Evolutionary conservation across 108 stramenopile genomes (phyloP), one percentile per base, ranked within the genome.

Genomic region (Fragilaria radians): DNA sequence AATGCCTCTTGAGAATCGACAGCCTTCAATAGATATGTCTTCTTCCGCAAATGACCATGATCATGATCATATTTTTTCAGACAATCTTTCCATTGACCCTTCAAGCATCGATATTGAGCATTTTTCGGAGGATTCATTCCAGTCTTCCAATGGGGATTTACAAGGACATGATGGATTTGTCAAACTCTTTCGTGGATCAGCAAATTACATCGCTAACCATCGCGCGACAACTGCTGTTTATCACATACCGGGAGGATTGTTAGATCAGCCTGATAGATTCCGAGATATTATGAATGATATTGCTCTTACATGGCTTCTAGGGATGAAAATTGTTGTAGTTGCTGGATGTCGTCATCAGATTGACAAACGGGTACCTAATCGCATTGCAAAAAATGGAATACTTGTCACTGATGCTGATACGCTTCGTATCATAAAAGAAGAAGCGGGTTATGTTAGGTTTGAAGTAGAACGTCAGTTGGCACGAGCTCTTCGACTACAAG

Each of bases 191-290:
- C 81, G 95, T 23, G 91, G 89, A 21, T 81, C 86, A 26, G 97
- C 95, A 30, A 91, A 90, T 7, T 97, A 97, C 69, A 96, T 97
- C 62, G 94, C 94, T 51, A 84, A 86, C 30, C 97, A 97, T 72
- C 78, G 95, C 1, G 82, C 83, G 52, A 82, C 95, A 2, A 67
- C 81, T 2, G 91, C 87, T 48, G 93, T 96, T 42, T 88, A 81
- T 59, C 97, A 97, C 62, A 91, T 97, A 60, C 93, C 93, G 1
- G 95, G 97, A 17, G 83, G 83, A 49, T 61, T 86, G 25, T 50
- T 82, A 32, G 68, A 78, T 51, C 27, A 70, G 46, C 54, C 70
- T 27, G 68, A 82, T 7, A 78, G 74, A 46, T 91, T 94, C 60
- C 77, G 85, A 1, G 78, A 80, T 66, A 65, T 96, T 0, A 84